Evolutionary conservation across 345 rosid genomes (phyloP).

Genomic region (Citrus medica): DNA sequence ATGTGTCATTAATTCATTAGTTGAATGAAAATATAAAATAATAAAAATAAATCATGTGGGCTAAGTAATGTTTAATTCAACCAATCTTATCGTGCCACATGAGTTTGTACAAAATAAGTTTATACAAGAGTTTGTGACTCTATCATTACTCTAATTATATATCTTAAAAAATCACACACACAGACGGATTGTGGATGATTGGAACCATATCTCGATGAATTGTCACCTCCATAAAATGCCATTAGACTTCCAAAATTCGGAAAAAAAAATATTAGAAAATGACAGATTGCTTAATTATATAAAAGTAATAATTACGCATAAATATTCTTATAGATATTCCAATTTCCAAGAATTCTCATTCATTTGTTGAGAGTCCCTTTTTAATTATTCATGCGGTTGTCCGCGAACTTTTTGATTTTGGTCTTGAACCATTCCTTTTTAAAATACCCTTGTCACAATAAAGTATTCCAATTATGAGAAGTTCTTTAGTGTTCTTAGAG

Average conservation of each 20-base stretch:
- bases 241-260: not conserved
- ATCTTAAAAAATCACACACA: too few relatives aligned
- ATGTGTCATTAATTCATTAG: too few relatives aligned
- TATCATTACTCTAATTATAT: too few relatives aligned
- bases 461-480: not conserved
- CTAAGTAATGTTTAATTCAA: too few relatives aligned
- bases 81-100: too few relatives aligned
- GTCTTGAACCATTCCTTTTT: not conserved
- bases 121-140: too few relatives aligned
- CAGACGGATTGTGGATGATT: not conserved
- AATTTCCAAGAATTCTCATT: not conserved
- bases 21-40: too few relatives aligned
- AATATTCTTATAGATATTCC: not conserved
- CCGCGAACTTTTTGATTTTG: not conserved
- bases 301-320: not conserved
- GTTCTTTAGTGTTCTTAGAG: too few relatives aligned
- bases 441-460: not conserved
- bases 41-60: too few relatives aligned
- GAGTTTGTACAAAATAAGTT: too few relatives aligned
- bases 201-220: not conserved
- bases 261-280: not conserved
- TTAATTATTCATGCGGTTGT: not conserved
- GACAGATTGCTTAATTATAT: not conserved
- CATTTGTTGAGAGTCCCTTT: not conserved
- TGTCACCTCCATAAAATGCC: not conserved